Evolutionary conservation across 192 early-diverging fungal genomes (phyloP), one percentile per base, ranked within the genome.

Genomic region (Coemansia sp.): DNA sequence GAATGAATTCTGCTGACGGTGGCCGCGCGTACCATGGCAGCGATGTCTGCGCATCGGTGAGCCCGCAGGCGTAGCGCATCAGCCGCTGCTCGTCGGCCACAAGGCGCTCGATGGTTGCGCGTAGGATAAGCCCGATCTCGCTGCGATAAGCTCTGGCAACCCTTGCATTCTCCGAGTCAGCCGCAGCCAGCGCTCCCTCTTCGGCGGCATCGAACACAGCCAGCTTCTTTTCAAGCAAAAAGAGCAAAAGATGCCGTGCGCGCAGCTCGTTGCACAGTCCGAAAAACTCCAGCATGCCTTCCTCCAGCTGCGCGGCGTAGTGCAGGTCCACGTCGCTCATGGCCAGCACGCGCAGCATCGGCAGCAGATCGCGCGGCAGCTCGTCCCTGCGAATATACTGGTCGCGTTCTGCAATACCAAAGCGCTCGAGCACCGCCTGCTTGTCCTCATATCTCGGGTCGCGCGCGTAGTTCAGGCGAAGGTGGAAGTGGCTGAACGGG

Each of bases 271-370:
- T 86, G 12, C 85, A 68, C 51, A 82, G 59, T 0, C 81, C 71
- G 12, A 84, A 42, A 44, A 68, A 73, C 13, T 67, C 64, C 38
- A 83, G 64, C 19, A 25, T 54, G 21, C 15, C 34, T 21, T 54
- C 21, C 5, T 55, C n/a, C 9, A 53, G 55, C 17, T 55, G 23
- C 25, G 62, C 46, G 4, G 68, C 34, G 41, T 57, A 68, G 14
- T 56, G 25, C 1, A 78, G 61, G 40, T 87, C 86, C 1, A 55
- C 55, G 11, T 62, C 61, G 42, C 81, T 87, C 87, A 89, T 89
- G n/a, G 78, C 81, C 73, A 87, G 67, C 0, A 89, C 83, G 2
- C 86, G 79, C 69, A 89, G 78, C 45, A 82, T 60, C n/a, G 75
- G 68, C 44, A 76, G 30, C n/a, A 87, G 53, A 11, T 61, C 68